These are phyloP conservation scores for Aspergillus flavus DNA, from an alignment of 2,329 filamentous ascomycete genomes.

Conservation along the genomic window DNA sequence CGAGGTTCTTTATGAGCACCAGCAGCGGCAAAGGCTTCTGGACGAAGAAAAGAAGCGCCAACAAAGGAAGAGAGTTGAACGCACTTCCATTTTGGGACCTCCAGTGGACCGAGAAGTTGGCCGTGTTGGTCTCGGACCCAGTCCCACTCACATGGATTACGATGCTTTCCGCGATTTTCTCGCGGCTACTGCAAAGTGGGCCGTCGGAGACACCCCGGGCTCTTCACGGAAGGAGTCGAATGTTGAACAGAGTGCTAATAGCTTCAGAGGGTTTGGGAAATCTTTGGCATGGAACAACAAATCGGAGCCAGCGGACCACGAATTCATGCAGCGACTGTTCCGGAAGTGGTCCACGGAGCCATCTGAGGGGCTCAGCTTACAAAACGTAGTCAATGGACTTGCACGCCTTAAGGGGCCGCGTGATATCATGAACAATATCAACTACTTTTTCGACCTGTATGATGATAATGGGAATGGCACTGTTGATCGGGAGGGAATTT, in stretches of 20 bases:
- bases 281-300: conserved; percentile 59
- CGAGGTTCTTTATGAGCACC: conserved; percentile 83
- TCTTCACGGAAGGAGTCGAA: conserved; percentile 56
- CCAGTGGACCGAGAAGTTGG: conserved; percentile 72
- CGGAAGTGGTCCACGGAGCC: conserved; percentile 82
- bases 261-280: conserved; percentile 55
- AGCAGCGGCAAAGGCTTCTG: conserved; percentile 77
- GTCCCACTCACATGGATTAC: conserved; percentile 94
- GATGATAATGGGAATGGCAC: conserved; percentile 89
- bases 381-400: conserved; percentile 88
- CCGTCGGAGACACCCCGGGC: conserved; percentile 79
- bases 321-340: conserved; percentile 89
- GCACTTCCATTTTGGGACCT: conserved; percentile 46
- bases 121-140: conserved; percentile 83
- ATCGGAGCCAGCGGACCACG: conserved; percentile 82
- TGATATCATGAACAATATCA: conserved; percentile 97
- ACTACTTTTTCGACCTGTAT: conserved; percentile 96
- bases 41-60: conserved; percentile 71
- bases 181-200: conserved; percentile 88
- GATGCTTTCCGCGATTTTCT: conserved; percentile 94
- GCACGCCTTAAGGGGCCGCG: conserved; percentile 89
- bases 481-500: conserved; percentile 91
- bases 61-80: conserved; percentile 60
- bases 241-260: conserved; percentile 56
- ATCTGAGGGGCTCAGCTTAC: conserved; percentile 76